Evolutionary conservation across 208 protist genomes (phyloP).

Genomic region (Crithidia expoeki): DNA sequence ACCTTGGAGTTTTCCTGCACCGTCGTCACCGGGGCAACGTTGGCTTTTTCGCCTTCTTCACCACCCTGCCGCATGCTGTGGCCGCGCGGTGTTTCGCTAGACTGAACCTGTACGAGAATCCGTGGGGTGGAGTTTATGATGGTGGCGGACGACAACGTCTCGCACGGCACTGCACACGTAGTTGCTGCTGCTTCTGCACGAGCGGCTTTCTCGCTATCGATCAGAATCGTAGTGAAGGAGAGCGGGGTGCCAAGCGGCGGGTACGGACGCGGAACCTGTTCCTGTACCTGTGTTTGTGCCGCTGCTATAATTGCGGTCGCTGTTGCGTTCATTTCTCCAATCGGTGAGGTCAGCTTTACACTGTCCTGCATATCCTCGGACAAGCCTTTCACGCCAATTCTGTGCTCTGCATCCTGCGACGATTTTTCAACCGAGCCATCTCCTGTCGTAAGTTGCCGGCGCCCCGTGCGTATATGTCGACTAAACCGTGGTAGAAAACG

Average conservation of each 20-base stretch:
- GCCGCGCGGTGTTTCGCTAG: not conserved
- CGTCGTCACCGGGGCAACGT: not conserved
- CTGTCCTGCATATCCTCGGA: not conserved
- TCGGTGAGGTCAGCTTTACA: not conserved
- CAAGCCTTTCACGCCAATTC: not conserved
- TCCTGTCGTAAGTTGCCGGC: not conserved
- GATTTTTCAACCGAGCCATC: not conserved
- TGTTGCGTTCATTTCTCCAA: not conserved
- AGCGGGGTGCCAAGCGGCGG: not conserved
- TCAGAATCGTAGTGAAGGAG: not conserved
- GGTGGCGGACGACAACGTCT: slow-evolving; percentile 5
- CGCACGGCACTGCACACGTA: not conserved
- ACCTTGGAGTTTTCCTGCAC: not conserved
- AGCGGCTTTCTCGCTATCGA: not conserved
- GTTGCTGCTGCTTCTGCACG: not conserved
- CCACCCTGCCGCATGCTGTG: not conserved
- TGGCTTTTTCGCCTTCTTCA: not conserved
- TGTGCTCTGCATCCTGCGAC: not conserved
- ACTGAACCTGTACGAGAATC: slow-evolving; percentile 7
- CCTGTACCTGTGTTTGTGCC: not conserved
- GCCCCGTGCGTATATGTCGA: not conserved
- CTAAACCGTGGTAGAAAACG: slow-evolving; percentile 6
- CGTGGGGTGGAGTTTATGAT: slow-evolving; percentile 12
- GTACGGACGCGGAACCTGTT: not conserved
- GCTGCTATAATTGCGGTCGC: not conserved